These are phyloP conservation scores for Sclerotinia sclerotiorum DNA, from an alignment of 2,329 filamentous ascomycete genomes.

Conservation along the genomic window DNA sequence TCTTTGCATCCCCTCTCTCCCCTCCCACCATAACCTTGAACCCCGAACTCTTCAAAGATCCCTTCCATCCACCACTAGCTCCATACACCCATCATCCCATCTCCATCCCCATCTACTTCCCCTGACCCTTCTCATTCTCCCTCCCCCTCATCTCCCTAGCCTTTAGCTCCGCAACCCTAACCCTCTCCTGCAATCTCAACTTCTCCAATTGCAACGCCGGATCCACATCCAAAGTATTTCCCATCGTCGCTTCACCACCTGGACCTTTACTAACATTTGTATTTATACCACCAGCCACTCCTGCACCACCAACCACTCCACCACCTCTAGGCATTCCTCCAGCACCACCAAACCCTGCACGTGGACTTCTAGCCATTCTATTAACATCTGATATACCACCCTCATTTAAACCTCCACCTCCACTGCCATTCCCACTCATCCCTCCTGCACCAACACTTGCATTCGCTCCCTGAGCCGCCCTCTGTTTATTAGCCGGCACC, in stretches of 20 bases:
- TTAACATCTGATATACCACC: no score
- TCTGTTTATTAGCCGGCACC: conserved; percentile 35
- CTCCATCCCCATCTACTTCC: neutral
- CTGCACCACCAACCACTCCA: neutral
- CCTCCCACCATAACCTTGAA: neutral
- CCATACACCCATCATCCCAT: neutral
- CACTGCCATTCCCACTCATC: neutral
- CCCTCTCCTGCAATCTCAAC: conserved; percentile 12
- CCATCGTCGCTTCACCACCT: neutral
- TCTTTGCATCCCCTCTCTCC: no score
- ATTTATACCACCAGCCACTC: neutral
- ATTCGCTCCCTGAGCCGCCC: neutral
- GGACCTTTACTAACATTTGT: no score
- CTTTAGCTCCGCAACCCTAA: conserved; percentile 3
- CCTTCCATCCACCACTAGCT: no score
- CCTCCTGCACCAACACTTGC: neutral
- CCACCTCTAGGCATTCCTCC: no score
- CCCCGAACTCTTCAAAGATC: no score
- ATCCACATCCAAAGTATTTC: neutral
- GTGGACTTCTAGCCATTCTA: no score
- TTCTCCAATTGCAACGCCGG: conserved; percentile 12
- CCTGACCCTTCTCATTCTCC: neutral
- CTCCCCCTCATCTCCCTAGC: conserved; percentile 4
- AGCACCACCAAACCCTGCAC: no score
- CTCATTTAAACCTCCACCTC: neutral